phyloP scores from a whole-genome alignment of 106 monocot genomes.

The Triglochin maritima region DNA sequence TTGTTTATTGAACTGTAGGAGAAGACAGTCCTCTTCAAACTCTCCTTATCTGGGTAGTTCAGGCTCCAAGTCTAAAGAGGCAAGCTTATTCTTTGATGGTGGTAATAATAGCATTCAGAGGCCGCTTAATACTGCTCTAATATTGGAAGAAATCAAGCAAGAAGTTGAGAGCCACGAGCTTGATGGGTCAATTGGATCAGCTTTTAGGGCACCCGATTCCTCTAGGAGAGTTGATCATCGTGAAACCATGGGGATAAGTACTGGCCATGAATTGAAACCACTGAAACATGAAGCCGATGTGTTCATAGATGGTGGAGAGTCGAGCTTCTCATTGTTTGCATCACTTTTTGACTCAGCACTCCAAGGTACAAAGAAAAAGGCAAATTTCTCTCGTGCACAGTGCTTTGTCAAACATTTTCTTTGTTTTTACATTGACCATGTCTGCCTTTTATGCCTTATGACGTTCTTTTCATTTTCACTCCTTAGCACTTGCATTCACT shows the following conservation, averaged over 20 bases:
- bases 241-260: constrained; percentile 21
- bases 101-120: constrained; percentile 37
- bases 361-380: constrained; percentile 39
- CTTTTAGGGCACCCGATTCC: constrained; percentile 23
- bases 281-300: constrained; percentile 63
- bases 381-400: background rate
- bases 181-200: constrained; percentile 36
- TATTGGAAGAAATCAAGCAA: constrained; percentile 88
- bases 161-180: constrained; percentile 49
- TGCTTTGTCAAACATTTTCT: background rate
- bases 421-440: too few relatives aligned
- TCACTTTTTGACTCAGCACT: constrained; percentile 93
- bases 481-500: too few relatives aligned
- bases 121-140: constrained; percentile 60
- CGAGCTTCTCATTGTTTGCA: constrained; percentile 64
- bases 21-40: constrained; percentile 55
- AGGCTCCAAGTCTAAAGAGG: constrained; percentile 53
- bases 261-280: constrained; percentile 26
- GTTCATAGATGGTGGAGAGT: constrained; percentile 34
- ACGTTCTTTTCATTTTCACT: too few relatives aligned
- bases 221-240: constrained; percentile 39
- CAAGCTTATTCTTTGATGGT: constrained; percentile 63
- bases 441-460: too few relatives aligned
- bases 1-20: constrained; percentile 24
- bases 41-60: constrained; percentile 54